Evolutionary conservation across 768 basidiomycete species (phyloP).

Genomic region (Auricularia sp.): DNA sequence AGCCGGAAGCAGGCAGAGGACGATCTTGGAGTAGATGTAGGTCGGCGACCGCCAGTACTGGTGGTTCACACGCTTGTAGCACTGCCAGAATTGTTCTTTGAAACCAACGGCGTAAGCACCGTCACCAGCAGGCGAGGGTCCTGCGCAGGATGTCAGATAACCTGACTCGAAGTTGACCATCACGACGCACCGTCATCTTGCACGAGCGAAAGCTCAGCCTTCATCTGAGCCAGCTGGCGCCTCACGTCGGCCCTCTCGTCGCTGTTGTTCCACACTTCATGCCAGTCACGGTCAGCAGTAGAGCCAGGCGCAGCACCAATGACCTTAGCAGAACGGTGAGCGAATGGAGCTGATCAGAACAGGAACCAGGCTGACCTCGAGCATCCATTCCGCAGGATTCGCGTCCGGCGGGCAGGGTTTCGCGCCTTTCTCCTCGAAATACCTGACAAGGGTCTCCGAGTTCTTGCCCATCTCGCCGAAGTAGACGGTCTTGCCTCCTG

Average conservation of each 20-base stretch:
- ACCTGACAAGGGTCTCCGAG: slow-evolving; percentile 55
- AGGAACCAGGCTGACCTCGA: slow-evolving; percentile 9
- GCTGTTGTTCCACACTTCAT: slow-evolving; percentile 72
- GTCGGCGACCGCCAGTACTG: slow-evolving; percentile 28
- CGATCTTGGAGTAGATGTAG: slow-evolving; percentile 28
- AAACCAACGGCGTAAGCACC: slow-evolving; percentile 8
- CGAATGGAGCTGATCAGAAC: neutral
- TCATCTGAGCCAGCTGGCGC: slow-evolving; percentile 34
- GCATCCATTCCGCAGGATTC: slow-evolving; percentile 64
- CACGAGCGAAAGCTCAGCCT: slow-evolving; percentile 13
- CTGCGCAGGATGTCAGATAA: neutral
- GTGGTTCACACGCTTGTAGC: slow-evolving; percentile 22
- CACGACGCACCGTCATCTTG: slow-evolving; percentile 5
- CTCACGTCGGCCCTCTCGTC: slow-evolving; percentile 37
- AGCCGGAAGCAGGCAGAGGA: slow-evolving; percentile 14
- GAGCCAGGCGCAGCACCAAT: slow-evolving; percentile 52
- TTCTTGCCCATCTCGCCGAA: slow-evolving; percentile 81
- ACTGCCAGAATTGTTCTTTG: slow-evolving; percentile 13
- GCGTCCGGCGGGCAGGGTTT: slow-evolving; percentile 54
- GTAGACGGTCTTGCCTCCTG: slow-evolving; percentile 85
- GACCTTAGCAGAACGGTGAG: slow-evolving; percentile 11
- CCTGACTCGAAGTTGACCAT: neutral
- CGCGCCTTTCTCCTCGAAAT: slow-evolving; percentile 70
- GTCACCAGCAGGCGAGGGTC: slow-evolving; percentile 6
- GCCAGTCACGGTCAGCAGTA: slow-evolving; percentile 76